Evolutionary conservation across 805 yeast genomes (phyloP).

Genomic region (Debaryomyces maramus): DNA sequence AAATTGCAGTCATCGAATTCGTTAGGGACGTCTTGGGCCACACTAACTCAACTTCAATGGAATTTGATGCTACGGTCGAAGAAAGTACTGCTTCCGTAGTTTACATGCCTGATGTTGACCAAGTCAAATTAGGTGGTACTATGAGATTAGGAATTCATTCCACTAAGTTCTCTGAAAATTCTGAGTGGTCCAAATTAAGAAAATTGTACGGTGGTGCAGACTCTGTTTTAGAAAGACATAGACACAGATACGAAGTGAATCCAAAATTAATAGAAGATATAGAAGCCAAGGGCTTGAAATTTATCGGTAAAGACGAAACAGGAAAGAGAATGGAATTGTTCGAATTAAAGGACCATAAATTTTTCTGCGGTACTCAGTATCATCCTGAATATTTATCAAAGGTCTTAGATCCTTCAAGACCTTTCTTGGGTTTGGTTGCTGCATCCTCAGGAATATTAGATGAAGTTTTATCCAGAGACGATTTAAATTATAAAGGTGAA

Average conservation of each 20-base stretch:
- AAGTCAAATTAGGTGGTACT: conserved; percentile 95
- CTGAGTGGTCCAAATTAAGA: conserved; percentile 70
- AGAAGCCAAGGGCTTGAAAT: conserved; percentile 77
- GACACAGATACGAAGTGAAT: conserved; percentile 97
- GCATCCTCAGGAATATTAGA: conserved; percentile 86
- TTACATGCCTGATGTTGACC: conserved; percentile 98
- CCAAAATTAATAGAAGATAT: conserved; percentile 72
- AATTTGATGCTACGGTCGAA: conserved; percentile 64
- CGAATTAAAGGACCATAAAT: conserved; percentile 85
- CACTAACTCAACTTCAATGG: conserved; percentile 73
- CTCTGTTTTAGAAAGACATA: conserved; percentile 86
- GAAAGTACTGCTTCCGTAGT: conserved; percentile 76
- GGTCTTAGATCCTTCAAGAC: conserved; percentile 94
- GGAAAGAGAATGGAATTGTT: conserved; percentile 92
- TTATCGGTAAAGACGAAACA: conserved; percentile 91
- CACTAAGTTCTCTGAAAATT: conserved; percentile 70
- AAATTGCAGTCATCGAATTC: conserved; percentile 93
- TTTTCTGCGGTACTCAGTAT: conserved; percentile 92
- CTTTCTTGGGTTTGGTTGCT: conserved; percentile 93
- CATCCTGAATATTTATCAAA: conserved; percentile 98
- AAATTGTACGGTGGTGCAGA: conserved; percentile 73
- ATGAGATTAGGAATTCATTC: conserved; percentile 97
- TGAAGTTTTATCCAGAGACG: conserved; percentile 51
- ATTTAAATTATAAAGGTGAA: conserved; percentile 45
- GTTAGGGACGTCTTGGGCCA: conserved; percentile 76